These are phyloP conservation scores for Paxillus rubicundulus DNA, from an alignment of 768 basidiomycete species.

Conservation along the genomic window DNA sequence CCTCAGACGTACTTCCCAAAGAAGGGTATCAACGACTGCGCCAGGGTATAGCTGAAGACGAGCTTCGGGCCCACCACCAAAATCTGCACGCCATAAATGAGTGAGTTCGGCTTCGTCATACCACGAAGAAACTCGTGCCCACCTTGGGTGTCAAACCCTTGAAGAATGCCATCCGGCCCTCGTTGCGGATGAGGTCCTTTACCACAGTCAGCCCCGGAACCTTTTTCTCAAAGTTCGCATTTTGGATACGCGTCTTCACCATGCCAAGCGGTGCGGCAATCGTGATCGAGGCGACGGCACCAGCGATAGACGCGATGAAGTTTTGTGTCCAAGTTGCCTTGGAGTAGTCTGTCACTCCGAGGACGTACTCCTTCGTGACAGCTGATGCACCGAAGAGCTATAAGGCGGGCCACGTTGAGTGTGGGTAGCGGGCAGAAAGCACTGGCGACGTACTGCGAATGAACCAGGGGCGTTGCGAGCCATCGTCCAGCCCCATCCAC, in stretches of 20 bases:
- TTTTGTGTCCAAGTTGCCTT: slow-evolving; percentile 97
- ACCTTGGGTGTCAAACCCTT: slow-evolving; percentile 98
- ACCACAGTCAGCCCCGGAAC: slow-evolving; percentile 78
- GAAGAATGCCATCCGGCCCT: slow-evolving; percentile 84
- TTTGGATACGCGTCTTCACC: slow-evolving; percentile 97
- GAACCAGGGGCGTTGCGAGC: slow-evolving; percentile 95
- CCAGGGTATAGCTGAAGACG: slow-evolving; percentile 96
- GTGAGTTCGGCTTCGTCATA: too few species aligned
- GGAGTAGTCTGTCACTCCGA: slow-evolving; percentile 86
- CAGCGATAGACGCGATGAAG: slow-evolving; percentile 91
- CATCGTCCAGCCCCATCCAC: slow-evolving; percentile 99
- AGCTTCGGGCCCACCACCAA: slow-evolving; percentile 96
- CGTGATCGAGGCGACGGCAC: slow-evolving; percentile 93
- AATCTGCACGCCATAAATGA: slow-evolving; percentile 48
- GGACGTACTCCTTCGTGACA: slow-evolving; percentile 88
- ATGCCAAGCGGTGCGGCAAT: slow-evolving; percentile 95
- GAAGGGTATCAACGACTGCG: slow-evolving; percentile 91
- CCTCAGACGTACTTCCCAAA: slow-evolving; percentile 79
- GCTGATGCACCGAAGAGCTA: slow-evolving; percentile 98
- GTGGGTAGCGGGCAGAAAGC: not conserved
- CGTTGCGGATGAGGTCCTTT: slow-evolving; percentile 81
- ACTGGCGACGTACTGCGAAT: slow-evolving; percentile 70
- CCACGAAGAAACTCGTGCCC: slow-evolving; percentile 23
- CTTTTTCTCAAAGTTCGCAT: slow-evolving; percentile 92
- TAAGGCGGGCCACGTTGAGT: not conserved